Conservation (phyloP, 2,329 filamentous ascomycete species). For the Verticillium klebahnii region DNA sequence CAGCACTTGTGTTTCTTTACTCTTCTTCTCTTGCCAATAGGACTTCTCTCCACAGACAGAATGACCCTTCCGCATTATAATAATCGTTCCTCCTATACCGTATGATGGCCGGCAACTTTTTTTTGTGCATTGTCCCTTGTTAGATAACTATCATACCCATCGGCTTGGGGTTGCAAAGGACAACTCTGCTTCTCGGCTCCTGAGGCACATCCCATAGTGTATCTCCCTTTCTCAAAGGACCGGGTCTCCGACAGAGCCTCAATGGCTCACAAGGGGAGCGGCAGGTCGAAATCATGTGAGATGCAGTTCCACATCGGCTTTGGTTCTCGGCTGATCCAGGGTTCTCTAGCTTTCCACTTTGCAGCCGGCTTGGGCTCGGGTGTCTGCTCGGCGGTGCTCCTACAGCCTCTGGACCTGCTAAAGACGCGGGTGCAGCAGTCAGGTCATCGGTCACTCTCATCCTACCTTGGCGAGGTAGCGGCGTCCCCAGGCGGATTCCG, state of each 20-base stretch:
- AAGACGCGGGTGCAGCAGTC: constrained; percentile 96
- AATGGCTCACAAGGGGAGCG: not conserved
- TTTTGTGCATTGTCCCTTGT: not conserved
- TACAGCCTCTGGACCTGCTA: constrained; percentile 92
- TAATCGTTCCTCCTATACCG: not conserved
- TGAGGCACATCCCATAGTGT: not conserved
- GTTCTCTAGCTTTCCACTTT: constrained; percentile 70
- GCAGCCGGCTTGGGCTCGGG: constrained; percentile 83
- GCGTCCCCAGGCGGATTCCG: constrained; percentile 57
- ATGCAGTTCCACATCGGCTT: not conserved
- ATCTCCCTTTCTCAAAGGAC: not conserved
- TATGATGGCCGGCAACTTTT: not conserved
- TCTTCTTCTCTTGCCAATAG: not conserved
- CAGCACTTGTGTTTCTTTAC: not conserved
- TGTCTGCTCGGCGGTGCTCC: constrained; percentile 78
- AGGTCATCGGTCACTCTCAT: constrained; percentile 61
- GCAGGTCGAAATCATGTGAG: not conserved
- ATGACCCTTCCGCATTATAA: not conserved
- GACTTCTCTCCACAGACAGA: not conserved
- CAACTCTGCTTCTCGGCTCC: not conserved
- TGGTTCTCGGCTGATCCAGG: not conserved
- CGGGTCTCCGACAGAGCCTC: not conserved
- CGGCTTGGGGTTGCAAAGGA: not conserved
- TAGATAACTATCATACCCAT: not conserved
- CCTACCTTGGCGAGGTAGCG: constrained; percentile 66